phyloP scores from a whole-genome alignment of 192 early-diverging fungal genomes.

The Linnemannia zychae region DNA sequence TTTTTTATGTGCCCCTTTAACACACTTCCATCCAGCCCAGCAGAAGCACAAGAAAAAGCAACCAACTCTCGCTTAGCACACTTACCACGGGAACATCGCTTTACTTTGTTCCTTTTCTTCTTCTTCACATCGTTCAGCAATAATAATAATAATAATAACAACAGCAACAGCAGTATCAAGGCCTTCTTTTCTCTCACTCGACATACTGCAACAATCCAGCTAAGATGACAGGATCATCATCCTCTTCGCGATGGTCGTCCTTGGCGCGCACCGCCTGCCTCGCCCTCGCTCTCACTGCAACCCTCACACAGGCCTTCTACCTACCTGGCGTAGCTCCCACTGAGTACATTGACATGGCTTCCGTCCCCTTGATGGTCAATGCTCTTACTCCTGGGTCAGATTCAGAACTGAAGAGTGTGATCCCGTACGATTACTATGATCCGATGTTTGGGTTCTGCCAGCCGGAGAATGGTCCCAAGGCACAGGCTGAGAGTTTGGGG shows the following conservation, averaged over 20 bases:
- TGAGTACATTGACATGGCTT: slow-evolving; percentile 79
- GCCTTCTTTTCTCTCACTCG: no score
- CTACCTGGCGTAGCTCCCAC: slow-evolving; percentile 93
- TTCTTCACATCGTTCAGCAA: no score
- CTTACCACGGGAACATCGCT: no score
- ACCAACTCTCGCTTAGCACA: no score
- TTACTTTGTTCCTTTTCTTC: no score
- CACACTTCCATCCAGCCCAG: background rate
- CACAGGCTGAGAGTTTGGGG: slow-evolving; percentile 86
- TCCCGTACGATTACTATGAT: slow-evolving; percentile 93
- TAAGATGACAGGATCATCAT: background rate
- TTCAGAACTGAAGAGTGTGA: slow-evolving; percentile 76
- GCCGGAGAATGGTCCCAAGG: slow-evolving; percentile 70
- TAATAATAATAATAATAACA: no score
- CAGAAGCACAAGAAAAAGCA: no score
- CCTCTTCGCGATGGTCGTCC: background rate
- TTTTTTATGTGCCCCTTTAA: background rate
- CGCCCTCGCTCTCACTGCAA: background rate
- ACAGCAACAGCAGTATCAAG: no score
- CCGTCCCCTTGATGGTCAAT: slow-evolving; percentile 88
- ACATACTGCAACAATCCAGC: background rate
- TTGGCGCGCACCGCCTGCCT: background rate
- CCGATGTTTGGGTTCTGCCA: slow-evolving; percentile 89
- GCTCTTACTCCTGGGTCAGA: slow-evolving; percentile 82
- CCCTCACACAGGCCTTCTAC: slow-evolving; percentile 77